Conservation (phyloP, 2,329 filamentous ascomycete species). For the Fusarium sp. region DNA sequence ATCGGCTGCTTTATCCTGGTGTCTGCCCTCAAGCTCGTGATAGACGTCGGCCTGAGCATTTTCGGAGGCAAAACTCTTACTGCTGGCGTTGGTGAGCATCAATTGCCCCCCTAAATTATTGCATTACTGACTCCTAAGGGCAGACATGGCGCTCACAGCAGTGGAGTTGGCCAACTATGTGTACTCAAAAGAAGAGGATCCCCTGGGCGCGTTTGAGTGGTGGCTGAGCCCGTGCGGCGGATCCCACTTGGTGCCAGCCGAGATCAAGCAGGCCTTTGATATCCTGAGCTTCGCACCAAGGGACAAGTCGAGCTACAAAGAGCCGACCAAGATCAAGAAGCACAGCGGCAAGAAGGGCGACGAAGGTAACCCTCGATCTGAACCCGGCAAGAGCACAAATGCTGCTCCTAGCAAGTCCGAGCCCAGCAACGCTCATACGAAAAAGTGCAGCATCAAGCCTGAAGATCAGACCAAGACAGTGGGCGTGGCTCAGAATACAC, state of each 20-base stretch:
- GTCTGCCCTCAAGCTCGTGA: not conserved
- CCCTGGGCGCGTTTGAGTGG: not conserved
- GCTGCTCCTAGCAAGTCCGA: not conserved
- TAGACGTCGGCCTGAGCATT: not conserved
- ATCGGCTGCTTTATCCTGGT: not conserved
- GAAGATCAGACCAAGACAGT: not conserved
- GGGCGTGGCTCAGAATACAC: not conserved
- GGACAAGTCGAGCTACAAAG: not conserved
- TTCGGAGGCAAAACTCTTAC: not conserved
- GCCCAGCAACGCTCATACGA: not conserved
- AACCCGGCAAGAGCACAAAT: not conserved
- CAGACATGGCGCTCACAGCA: not conserved
- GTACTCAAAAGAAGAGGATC: not conserved
- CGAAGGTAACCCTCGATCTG: not conserved
- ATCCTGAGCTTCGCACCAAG: not conserved
- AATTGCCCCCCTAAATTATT: not conserved
- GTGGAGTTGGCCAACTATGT: not conserved
- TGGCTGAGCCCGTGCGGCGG: not conserved
- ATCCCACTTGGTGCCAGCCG: not conserved
- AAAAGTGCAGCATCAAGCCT: not conserved
- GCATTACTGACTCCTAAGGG: not conserved
- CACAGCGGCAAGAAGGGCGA: conserved; percentile 1
- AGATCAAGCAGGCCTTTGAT: not conserved
- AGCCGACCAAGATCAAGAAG: not conserved
- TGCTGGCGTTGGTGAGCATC: not conserved